phyloP scores from a whole-genome alignment of 2,329 filamentous ascomycete genomes.

The Phyllosticta citrichinensis region DNA sequence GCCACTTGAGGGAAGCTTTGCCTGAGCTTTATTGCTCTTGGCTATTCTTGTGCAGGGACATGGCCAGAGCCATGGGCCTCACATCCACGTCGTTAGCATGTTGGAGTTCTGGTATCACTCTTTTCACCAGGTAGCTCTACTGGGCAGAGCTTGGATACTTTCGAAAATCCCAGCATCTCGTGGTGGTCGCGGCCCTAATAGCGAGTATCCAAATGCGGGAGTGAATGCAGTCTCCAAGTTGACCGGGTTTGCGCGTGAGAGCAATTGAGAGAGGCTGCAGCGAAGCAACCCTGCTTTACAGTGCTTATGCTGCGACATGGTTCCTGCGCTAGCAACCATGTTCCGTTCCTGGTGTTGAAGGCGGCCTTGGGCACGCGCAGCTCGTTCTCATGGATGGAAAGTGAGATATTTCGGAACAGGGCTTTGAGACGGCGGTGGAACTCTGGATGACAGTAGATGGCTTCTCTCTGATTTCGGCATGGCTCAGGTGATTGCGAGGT shows the following conservation, averaged over 20 bases:
- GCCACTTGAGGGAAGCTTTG: background rate
- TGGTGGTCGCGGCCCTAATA: no score
- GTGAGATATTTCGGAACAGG: background rate
- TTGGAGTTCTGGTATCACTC: background rate
- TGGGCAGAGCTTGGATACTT: background rate
- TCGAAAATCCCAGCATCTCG: no score
- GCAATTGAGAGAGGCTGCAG: no score
- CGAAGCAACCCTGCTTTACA: background rate
- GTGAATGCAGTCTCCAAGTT: no score
- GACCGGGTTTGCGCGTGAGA: no score
- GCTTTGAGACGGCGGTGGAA: rapidly evolving
- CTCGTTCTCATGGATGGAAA: background rate
- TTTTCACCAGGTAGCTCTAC: background rate
- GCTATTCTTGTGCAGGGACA: background rate
- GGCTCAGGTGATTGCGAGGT: background rate
- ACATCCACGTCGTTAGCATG: background rate
- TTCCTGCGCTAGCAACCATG: background rate
- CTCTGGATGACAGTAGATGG: background rate
- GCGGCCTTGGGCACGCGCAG: background rate
- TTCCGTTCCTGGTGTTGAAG: background rate
- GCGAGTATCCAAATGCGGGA: no score
- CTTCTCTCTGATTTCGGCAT: no score
- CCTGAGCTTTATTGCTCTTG: background rate
- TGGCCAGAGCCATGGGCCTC: background rate
- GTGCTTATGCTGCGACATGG: background rate